Conservation (phyloP, 768 basidiomycete genomes). For the Termitomyces sp. region DNA sequence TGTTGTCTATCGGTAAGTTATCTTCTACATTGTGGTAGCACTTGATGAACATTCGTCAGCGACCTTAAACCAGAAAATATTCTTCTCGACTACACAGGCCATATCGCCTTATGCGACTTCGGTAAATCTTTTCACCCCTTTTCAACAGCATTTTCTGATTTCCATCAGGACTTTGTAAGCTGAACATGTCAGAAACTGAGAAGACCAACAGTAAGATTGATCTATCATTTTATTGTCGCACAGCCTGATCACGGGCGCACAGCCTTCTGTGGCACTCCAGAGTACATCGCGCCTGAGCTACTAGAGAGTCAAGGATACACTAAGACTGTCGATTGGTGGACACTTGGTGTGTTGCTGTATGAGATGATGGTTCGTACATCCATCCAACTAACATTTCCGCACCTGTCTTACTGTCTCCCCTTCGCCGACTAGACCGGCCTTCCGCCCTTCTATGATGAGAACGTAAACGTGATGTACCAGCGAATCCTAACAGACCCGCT, state of each 20-base stretch:
- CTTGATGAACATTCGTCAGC: conserved; percentile 30
- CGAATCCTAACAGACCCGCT: conserved; percentile 93
- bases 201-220: conserved; percentile 86
- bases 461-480: conserved; percentile 97
- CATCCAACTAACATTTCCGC: not conserved
- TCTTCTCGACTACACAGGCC: conserved; percentile 93
- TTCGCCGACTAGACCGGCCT: conserved; percentile 67
- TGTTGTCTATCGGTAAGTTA: conserved; percentile 84
- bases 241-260: conserved; percentile 9
- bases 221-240: not conserved
- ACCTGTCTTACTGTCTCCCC: not conserved
- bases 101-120: conserved; percentile 97
- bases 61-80: conserved; percentile 99
- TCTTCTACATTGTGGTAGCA: not conserved
- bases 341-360: conserved; percentile 90
- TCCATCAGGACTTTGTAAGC: conserved; percentile 71
- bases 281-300: conserved; percentile 97
- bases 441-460: conserved; percentile 98
- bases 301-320: conserved; percentile 96
- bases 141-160: conserved; percentile 1
- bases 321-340: conserved; percentile 99
- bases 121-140: conserved; percentile 35
- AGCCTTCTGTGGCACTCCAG: conserved; percentile 98
- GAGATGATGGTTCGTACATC: conserved; percentile 79
- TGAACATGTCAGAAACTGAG: conserved; percentile 97